Percentiles rank a stretch among this genome's conserved stretches.
Conservation (phyloP, 192 early-diverging fungal genomes). For the Backusella mclennaniae region DNA sequence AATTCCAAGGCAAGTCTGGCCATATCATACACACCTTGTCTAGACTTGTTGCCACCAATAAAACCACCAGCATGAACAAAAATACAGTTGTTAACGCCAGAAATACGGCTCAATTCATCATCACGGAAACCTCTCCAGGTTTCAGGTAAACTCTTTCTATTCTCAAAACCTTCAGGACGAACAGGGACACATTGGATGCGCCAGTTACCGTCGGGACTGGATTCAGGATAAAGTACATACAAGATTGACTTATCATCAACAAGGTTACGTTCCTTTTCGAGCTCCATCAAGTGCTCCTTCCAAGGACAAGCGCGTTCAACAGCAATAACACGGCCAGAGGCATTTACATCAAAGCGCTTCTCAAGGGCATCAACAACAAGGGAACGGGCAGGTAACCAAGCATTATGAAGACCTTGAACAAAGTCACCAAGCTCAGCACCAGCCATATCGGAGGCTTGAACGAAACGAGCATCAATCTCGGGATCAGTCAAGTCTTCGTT, state of each 20-base stretch:
- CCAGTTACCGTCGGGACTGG: slow-evolving; percentile 58
- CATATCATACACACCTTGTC: slow-evolving; percentile 72
- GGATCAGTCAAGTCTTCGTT: slow-evolving; percentile 71
- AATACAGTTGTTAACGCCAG: slow-evolving; percentile 74
- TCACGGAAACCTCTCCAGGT: slow-evolving; percentile 82
- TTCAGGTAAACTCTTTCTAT: slow-evolving; percentile 79
- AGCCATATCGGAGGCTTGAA: slow-evolving; percentile 69
- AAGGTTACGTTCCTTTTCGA: slow-evolving; percentile 59
- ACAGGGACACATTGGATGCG: slow-evolving; percentile 72
- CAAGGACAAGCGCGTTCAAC: slow-evolving; percentile 88
- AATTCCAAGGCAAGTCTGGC: slow-evolving; percentile 56
- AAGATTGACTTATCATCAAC: slow-evolving; percentile 53
- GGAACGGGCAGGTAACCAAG: slow-evolving; percentile 89
- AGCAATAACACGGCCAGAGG: slow-evolving; percentile 76
- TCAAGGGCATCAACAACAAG: slow-evolving; percentile 78
- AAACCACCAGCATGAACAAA: slow-evolving; percentile 80
- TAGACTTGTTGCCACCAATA: slow-evolving; percentile 62
- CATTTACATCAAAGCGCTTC: slow-evolving; percentile 54
- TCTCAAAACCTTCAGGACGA: slow-evolving; percentile 58
- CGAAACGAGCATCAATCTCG: slow-evolving; percentile 65
- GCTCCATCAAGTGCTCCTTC: slow-evolving; percentile 84
- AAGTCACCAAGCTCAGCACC: slow-evolving; percentile 73
- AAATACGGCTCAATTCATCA: slow-evolving; percentile 72
- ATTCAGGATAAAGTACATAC: slow-evolving; percentile 81
- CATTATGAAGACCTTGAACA: slow-evolving; percentile 65